Evolutionary conservation across 495 filamentous ascomycete genomes (phyloP), one percentile per base, ranked within the genome.

Genomic region (Hypoxylon trugodes): DNA sequence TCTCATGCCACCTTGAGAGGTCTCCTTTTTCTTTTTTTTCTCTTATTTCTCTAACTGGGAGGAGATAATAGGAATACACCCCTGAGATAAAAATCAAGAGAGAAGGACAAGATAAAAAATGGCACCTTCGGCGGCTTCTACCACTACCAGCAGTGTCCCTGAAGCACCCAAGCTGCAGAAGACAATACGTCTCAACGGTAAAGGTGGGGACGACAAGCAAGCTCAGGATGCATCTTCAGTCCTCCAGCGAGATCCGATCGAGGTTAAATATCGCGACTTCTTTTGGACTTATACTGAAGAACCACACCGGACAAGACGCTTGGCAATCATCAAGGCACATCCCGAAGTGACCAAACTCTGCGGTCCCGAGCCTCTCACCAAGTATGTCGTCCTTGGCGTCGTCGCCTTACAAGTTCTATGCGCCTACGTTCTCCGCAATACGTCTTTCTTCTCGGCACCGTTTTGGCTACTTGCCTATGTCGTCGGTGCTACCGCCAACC

Each of bases 221-320:
- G 45, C 28, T 35, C 58, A 38, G 40, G 56, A 65, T 55, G 57
- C 30, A 48, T 41, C 46, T 33, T 21, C 56, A 18, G 61, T 60
- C 21, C 30, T 54, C 7, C 53, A 67, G 13, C 61, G 64, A 51
- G 73, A 76, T 22, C 70, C 75, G 10, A 55, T 77, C 61, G 79
- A 80, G 59, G 65, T 70, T 16, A 76, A 72, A 42, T 75, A 79
- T 67, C 73, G 74, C 41, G 80, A 86, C 73, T 86, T 86, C 72
- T 84, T 92, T 76, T 96, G 96, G 96, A 96, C 96, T 22, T 97
- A 98, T 68, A 97, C 95, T 6, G 96, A 99, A 77, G 96, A 99
- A 77, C 96, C 96, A 37, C 96, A 99, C 76, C 85, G 92, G 58
- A 94, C 95, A 35, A 79, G 96, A 69, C 84, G 96, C 53, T 81